Conservation (phyloP, 768 basidiomycete genomes). For the Naganishia onofrii region DNA sequence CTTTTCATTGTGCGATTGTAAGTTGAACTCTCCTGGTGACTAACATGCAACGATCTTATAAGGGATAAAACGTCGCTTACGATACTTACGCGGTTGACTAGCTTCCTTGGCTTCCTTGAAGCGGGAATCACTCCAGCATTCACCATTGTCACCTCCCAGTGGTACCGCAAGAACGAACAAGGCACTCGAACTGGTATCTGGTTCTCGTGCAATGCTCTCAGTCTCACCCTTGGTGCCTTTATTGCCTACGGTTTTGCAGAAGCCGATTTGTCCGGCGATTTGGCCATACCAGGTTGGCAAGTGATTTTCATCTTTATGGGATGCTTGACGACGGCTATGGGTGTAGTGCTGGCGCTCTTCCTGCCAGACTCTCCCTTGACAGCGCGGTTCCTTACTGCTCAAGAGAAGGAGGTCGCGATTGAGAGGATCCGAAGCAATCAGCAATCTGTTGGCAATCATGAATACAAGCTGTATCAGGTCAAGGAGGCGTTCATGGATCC, state of each 20-base stretch:
- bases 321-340: slow-evolving; percentile 5
- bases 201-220: slow-evolving; percentile 32
- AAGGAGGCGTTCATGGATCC: slow-evolving; percentile 32
- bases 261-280: slow-evolving; percentile 22
- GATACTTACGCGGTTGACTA: not conserved
- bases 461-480: slow-evolving; percentile 31
- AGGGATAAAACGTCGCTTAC: not conserved
- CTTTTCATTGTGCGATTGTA: slow-evolving; percentile 29
- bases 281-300: slow-evolving; percentile 25
- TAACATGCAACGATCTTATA: not conserved
- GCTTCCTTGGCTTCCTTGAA: slow-evolving; percentile 27
- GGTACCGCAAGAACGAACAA: slow-evolving; percentile 23
- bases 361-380: slow-evolving; percentile 29
- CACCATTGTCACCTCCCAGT: slow-evolving; percentile 14
- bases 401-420: slow-evolving; percentile 24
- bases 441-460: slow-evolving; percentile 31
- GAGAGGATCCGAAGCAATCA: slow-evolving; percentile 34
- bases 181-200: slow-evolving; percentile 14
- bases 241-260: slow-evolving; percentile 33
- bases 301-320: slow-evolving; percentile 29
- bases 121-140: slow-evolving; percentile 26
- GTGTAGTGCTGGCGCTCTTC: slow-evolving; percentile 16
- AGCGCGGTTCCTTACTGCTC: slow-evolving; percentile 12
- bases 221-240: slow-evolving; percentile 26
- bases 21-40: not conserved